Conservation (phyloP, 148 eudicot genomes). For the Cornus florida region DNA sequence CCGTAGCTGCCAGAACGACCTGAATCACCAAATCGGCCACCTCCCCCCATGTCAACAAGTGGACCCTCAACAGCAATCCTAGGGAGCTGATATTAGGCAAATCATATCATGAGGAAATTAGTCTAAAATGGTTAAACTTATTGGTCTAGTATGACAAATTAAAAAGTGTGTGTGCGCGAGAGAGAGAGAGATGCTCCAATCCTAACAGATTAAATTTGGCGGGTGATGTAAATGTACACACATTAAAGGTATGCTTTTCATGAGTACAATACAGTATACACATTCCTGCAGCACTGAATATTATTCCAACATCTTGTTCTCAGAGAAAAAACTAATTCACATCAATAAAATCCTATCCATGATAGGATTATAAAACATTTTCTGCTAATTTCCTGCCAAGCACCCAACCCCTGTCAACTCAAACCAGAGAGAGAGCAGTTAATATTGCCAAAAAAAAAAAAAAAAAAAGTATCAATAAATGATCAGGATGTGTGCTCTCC, state of each 20-base stretch:
- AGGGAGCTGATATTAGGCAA: conserved; percentile 61
- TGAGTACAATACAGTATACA: neutral
- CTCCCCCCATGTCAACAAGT: conserved; percentile 44
- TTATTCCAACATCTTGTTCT: neutral
- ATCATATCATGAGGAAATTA: neutral
- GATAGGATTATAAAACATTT: neutral
- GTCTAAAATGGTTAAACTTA: neutral
- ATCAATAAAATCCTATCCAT: neutral
- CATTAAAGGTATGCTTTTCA: neutral
- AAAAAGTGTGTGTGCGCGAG: neutral
- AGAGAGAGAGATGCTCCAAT: neutral
- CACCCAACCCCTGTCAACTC: neutral
- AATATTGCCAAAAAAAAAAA: too few species aligned
- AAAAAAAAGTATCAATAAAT: too few species aligned
- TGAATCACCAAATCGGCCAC: conserved; percentile 40
- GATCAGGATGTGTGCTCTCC: neutral
- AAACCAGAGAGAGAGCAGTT: neutral
- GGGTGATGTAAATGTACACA: neutral
- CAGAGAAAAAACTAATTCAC: neutral
- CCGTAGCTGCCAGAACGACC: conserved; percentile 40
- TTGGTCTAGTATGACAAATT: neutral
- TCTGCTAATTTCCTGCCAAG: neutral
- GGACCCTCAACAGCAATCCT: conserved; percentile 59
- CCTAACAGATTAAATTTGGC: neutral
- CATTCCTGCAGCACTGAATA: neutral